Percentiles rank a stretch among this genome's conserved stretches.
Evolutionary conservation across 169 alveolate species (phyloP).

Genomic region (Cryptosporidium baileyi): DNA sequence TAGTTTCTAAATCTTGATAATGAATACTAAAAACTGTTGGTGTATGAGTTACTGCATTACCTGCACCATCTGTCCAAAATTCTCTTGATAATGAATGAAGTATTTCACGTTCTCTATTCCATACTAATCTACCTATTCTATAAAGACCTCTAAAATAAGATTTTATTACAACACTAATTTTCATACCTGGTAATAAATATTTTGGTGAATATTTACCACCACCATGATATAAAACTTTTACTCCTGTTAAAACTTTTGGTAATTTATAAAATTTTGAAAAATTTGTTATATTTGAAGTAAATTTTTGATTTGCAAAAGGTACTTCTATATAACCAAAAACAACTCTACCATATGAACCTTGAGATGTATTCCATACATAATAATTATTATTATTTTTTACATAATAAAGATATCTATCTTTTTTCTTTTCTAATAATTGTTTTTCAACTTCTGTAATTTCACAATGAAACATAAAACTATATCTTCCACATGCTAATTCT

Average conservation of each 20-base stretch:
- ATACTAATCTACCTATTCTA: constrained; percentile 28
- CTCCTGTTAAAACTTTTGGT: constrained; percentile 23
- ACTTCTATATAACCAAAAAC: constrained; percentile 66
- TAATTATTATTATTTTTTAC: background rate
- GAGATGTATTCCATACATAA: constrained; percentile 64
- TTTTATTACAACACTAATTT: constrained; percentile 45
- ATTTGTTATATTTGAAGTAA: background rate
- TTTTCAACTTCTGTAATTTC: constrained; percentile 7
- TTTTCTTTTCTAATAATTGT: background rate
- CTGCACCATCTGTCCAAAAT: constrained; percentile 65
- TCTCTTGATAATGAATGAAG: constrained; percentile 39
- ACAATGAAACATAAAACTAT: constrained; percentile 44
- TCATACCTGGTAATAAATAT: constrained; percentile 44
- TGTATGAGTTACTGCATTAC: constrained; percentile 42
- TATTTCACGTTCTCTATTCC: constrained; percentile 66
- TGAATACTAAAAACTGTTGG: constrained; percentile 68
- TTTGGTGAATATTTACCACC: constrained; percentile 62
- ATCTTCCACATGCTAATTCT: constrained; percentile 62
- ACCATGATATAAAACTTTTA: constrained; percentile 38
- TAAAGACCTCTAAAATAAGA: constrained; percentile 44
- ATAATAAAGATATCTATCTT: constrained; percentile 7
- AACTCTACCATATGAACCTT: constrained; percentile 67
- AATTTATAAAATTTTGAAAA: constrained; percentile 44
- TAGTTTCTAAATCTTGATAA: constrained; percentile 8
- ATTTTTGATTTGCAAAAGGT: constrained; percentile 4